Evolutionary conservation across 2,329 filamentous ascomycete species (phyloP).

Genomic region (Neopestalotiopsis clavispora): DNA sequence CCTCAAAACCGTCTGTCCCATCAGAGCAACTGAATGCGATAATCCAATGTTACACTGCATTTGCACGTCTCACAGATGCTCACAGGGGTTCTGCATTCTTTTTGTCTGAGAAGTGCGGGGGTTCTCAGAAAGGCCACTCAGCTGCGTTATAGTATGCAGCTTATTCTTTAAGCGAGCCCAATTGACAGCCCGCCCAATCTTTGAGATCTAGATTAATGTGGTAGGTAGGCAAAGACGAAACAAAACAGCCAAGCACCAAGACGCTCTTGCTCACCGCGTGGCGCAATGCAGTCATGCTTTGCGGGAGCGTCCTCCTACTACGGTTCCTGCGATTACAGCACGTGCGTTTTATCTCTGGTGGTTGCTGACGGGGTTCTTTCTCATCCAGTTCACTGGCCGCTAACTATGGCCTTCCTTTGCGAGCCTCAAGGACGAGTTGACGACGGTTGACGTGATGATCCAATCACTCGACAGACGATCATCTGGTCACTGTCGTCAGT

Average conservation of each 20-base stretch:
- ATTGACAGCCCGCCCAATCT: neutral
- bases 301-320: neutral
- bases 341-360: neutral
- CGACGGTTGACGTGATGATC: neutral
- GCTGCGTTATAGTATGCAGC: neutral
- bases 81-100: neutral
- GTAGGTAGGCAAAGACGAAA: neutral
- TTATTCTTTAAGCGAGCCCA: slow-evolving; percentile 1
- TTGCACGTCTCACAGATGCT: neutral
- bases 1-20: neutral
- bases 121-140: neutral
- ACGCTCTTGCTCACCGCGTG: neutral
- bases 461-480: neutral
- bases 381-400: neutral
- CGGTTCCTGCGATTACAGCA: neutral
- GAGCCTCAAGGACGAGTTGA: neutral
- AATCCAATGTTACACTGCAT: neutral
- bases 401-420: neutral
- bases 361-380: neutral
- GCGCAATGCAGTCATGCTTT: neutral
- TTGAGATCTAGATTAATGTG: neutral
- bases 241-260: neutral
- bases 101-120: neutral
- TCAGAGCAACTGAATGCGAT: slow-evolving; percentile 9
- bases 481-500: neutral